Conservation (phyloP, 2,329 filamentous ascomycete species). For the Periconia sp. region DNA sequence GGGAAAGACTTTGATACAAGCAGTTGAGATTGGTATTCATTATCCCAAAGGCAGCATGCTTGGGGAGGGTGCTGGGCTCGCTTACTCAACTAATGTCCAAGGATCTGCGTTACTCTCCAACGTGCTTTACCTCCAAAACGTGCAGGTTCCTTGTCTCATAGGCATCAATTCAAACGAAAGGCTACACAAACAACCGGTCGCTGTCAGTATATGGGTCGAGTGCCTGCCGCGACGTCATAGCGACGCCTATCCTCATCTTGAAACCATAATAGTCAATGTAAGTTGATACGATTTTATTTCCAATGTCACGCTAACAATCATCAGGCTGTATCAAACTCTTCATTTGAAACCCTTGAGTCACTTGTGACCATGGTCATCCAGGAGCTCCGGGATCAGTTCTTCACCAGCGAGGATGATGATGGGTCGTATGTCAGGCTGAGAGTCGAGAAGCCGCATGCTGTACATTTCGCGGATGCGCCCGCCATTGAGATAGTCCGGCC, state of each 20-base stretch:
- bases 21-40: conserved; percentile 59
- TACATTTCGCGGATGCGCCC: conserved; percentile 74
- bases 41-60: conserved; percentile 74
- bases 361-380: conserved; percentile 47
- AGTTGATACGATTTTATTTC: conserved; percentile 23
- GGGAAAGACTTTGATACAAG: conserved; percentile 34
- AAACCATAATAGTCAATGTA: conserved; percentile 68
- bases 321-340: conserved; percentile 50
- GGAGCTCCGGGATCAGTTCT: conserved; percentile 50
- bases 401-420: conserved; percentile 31
- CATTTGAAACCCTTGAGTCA: conserved; percentile 57
- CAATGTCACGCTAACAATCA: conserved; percentile 16
- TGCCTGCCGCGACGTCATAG: conserved; percentile 46
- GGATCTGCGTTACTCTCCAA: conserved; percentile 19
- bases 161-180: conserved; percentile 77
- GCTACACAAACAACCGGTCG: conserved; percentile 66
- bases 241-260: conserved; percentile 63
- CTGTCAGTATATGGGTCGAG: conserved; percentile 69
- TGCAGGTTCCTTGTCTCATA: conserved; percentile 71
- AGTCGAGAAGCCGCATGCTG: conserved; percentile 75
- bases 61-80: conserved; percentile 63
- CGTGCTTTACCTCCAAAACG: conserved; percentile 59
- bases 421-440: conserved; percentile 64
- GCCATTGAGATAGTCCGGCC: conserved; percentile 63
- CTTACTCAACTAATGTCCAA: conserved; percentile 31